These are phyloP conservation scores for Oxyria digyna DNA, from an alignment of 148 eudicot species.

Conservation along the genomic window DNA sequence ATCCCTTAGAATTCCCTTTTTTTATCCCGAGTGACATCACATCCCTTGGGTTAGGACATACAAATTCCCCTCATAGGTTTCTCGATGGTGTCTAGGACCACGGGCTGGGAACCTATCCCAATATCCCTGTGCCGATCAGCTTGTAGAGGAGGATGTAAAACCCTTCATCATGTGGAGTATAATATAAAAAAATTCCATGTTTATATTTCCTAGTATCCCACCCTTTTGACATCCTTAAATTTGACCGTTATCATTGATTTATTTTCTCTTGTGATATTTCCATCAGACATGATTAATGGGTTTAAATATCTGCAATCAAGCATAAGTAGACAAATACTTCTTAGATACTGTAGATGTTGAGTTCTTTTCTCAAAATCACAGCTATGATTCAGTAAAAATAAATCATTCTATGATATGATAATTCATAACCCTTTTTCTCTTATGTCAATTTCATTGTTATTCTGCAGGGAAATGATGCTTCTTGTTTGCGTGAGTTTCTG, in stretches of 20 bases:
- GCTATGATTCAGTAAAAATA: neutral
- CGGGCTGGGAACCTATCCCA: neutral
- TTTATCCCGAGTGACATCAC: too few relatives aligned
- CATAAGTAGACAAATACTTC: neutral
- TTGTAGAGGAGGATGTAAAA: neutral
- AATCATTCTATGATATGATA: neutral
- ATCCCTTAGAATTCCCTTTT: too few relatives aligned
- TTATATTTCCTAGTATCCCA: neutral
- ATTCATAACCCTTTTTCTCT: neutral
- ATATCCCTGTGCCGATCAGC: neutral
- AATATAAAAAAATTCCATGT: neutral
- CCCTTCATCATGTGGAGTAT: neutral
- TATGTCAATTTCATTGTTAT: neutral
- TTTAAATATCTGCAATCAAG: neutral
- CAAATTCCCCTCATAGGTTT: neutral
- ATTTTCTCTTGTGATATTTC: neutral
- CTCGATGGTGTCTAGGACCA: neutral
- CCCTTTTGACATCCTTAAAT: neutral
- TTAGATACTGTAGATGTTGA: neutral
- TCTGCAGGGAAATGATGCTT: constrained; percentile 71
- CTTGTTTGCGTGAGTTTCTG: constrained; percentile 93
- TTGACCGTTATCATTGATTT: neutral
- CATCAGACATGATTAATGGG: neutral
- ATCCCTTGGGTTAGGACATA: neutral
- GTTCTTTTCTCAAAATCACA: neutral